Percentiles rank a stretch among this genome's conserved stretches.
Evolutionary conservation across 2,329 filamentous ascomycete species (phyloP).

Genomic region (Fusarium sp.): DNA sequence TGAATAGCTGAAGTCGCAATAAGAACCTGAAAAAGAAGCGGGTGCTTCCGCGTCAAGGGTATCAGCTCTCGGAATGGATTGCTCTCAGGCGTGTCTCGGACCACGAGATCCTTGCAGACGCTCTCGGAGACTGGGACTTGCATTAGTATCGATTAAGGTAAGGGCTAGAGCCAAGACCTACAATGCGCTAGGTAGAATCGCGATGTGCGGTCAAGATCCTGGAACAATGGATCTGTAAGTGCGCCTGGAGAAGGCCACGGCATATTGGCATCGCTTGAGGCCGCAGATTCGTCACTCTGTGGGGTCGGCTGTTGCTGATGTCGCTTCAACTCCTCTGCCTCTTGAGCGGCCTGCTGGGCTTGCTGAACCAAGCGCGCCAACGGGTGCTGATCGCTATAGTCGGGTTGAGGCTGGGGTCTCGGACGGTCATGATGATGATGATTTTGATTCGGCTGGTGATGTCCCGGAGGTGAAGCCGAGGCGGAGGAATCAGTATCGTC

Average conservation of each 20-base stretch:
- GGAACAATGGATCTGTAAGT: conserved; percentile 66
- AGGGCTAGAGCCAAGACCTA: conserved; percentile 42
- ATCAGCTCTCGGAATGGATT: conserved; percentile 63
- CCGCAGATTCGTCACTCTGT: conserved; percentile 2
- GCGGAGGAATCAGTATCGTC: conserved; percentile 37
- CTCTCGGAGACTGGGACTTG: conserved; percentile 55
- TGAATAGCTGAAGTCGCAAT: conserved; percentile 62
- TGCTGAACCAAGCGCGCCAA: conserved; percentile 30
- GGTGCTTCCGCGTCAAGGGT: conserved; percentile 58
- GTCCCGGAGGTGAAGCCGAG: conserved; percentile 16
- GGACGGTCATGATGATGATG: conserved; percentile 19
- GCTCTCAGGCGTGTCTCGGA: conserved; percentile 57
- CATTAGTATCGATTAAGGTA: conserved; percentile 41
- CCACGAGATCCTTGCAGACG: conserved; percentile 66
- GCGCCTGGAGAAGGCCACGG: conserved; percentile 43
- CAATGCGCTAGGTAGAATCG: conserved; percentile 64
- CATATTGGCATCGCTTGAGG: conserved; percentile 22
- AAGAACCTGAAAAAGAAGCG: conserved; percentile 61
- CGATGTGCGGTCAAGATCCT: conserved; percentile 60
- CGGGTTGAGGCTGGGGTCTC: conserved; percentile 33
- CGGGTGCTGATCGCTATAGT: conserved; percentile 38
- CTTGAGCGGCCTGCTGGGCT: conserved; percentile 31
- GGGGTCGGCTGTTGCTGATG: conserved; percentile 4
- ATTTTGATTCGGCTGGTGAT: conserved; percentile 8
- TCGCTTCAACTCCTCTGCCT: conserved; percentile 30